phyloP scores from a whole-genome alignment of 225 moss, liverwort and hornwort genomes.

The Pseudoscleropodium purum region DNA sequence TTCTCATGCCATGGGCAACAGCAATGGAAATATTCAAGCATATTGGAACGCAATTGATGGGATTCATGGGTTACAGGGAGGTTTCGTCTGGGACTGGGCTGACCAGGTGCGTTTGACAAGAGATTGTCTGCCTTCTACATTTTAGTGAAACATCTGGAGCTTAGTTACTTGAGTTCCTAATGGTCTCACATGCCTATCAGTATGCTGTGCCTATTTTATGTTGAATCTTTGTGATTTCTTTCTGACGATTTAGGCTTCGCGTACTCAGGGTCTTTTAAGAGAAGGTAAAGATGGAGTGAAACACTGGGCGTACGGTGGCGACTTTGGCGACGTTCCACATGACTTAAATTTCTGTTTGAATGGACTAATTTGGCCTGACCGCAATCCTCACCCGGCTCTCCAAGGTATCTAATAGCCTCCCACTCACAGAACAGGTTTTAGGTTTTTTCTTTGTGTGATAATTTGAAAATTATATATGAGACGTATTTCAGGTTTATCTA shows the following conservation, averaged over 20 bases:
- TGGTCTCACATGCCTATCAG: neutral
- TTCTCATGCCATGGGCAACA: conserved; percentile 98
- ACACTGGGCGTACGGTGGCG: conserved; percentile 96
- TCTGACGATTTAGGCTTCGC: neutral
- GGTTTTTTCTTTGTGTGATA: neutral
- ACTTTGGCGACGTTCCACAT: conserved; percentile 89
- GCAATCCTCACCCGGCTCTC: conserved; percentile 82
- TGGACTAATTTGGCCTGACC: conserved; percentile 90
- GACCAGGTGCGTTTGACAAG: conserved; percentile 53
- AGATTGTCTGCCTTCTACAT: neutral
- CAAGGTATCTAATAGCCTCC: conserved; percentile 36
- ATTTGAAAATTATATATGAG: neutral
- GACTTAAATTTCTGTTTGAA: conserved; percentile 97
- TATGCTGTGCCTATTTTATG: neutral
- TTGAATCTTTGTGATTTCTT: neutral
- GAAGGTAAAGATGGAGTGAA: conserved; percentile 59
- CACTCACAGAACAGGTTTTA: neutral
- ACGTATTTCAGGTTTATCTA: neutral
- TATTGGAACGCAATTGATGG: conserved; percentile 85
- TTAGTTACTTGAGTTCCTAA: neutral
- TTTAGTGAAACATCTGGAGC: neutral
- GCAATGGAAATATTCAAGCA: conserved; percentile 82
- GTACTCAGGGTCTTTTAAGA: conserved; percentile 74
- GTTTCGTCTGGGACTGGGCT: conserved; percentile 99
- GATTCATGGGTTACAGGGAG: conserved; percentile 89